Percentiles rank a stretch among this genome's conserved stretches.
phyloP scores from a whole-genome alignment of 176 grass and related monocot species.

The Oryza brachyantha region DNA sequence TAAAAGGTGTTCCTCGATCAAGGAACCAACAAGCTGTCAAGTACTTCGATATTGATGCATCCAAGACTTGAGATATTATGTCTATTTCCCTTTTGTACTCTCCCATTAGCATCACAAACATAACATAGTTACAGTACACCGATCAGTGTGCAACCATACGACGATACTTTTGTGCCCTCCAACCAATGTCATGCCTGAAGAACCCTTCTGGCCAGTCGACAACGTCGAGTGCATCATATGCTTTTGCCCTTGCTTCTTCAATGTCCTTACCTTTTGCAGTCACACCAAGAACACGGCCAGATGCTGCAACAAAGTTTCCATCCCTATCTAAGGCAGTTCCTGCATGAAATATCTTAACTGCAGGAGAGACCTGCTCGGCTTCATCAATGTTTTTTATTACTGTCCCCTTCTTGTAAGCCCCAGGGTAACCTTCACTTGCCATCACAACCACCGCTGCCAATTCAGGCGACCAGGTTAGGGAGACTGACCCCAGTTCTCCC shows the following conservation, averaged over 20 bases:
- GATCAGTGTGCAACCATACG: neutral
- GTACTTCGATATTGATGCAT: neutral
- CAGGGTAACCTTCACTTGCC: slow-evolving; percentile 77
- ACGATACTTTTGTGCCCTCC: slow-evolving; percentile 28
- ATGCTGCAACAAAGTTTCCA: slow-evolving; percentile 60
- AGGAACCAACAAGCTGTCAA: neutral
- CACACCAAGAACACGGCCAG: slow-evolving; percentile 67
- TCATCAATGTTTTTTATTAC: slow-evolving; percentile 73
- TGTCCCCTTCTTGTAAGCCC: slow-evolving; percentile 70
- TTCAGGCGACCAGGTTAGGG: slow-evolving; percentile 66
- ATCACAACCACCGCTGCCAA: slow-evolving; percentile 79
- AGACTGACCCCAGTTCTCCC: slow-evolving; percentile 59
- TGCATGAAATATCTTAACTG: slow-evolving; percentile 89
- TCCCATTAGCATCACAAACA: neutral
- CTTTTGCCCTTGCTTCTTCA: slow-evolving; percentile 58
- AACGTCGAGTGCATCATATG: slow-evolving; percentile 52
- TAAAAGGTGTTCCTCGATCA: neutral
- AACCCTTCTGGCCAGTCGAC: slow-evolving; percentile 88
- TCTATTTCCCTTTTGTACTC: neutral
- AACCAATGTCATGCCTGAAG: slow-evolving; percentile 74
- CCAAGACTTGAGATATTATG: neutral
- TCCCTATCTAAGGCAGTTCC: slow-evolving; percentile 56
- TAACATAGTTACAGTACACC: neutral
- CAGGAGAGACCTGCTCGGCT: slow-evolving; percentile 59
- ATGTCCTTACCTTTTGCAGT: slow-evolving; percentile 76